These are phyloP conservation scores for Ceratocystis ficicola DNA, from an alignment of 2,329 filamentous ascomycete genomes.

Conservation along the genomic window DNA sequence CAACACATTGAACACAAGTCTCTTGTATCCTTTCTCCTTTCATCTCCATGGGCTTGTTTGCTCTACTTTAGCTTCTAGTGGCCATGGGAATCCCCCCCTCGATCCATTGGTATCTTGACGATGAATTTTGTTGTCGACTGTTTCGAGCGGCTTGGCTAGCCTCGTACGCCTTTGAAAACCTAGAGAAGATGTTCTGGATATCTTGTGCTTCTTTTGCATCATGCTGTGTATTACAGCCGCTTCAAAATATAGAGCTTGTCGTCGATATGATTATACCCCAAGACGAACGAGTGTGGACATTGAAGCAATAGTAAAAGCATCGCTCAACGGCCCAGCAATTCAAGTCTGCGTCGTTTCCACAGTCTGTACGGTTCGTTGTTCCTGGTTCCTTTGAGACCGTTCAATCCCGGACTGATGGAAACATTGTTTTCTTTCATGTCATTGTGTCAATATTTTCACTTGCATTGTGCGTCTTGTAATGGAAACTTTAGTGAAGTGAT, in stretches of 20 bases:
- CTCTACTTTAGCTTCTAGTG: not conserved
- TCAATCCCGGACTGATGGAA: constrained; percentile 21
- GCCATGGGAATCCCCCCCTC: not conserved
- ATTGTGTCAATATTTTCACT: too few relatives aligned
- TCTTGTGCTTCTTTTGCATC: not conserved
- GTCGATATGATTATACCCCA: constrained; percentile 13
- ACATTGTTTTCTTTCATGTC: constrained; percentile 16
- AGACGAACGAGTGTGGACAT: constrained; percentile 54
- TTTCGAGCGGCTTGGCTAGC: too few relatives aligned
- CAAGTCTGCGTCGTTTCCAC: constrained; percentile 22
- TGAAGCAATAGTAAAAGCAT: constrained; percentile 48
- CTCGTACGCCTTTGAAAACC: too few relatives aligned
- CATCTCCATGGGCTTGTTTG: not conserved
- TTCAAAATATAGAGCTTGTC: constrained; percentile 24
- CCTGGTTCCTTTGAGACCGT: constrained; percentile 13
- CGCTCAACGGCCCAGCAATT: constrained; percentile 21
- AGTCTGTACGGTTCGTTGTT: constrained; percentile 21
- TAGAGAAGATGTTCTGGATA: too few relatives aligned
- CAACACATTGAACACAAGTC: not conserved
- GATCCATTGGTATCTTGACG: not conserved
- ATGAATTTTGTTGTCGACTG: not conserved
- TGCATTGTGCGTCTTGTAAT: too few relatives aligned
- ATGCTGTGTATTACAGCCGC: not conserved
- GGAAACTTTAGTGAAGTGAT: too few relatives aligned
- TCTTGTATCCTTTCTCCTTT: not conserved